A percentile compares a stretch with the other conserved stretches of the same genome.
Evolutionary conservation across 495 filamentous ascomycete species (phyloP).

Genomic region (Penicillium arizonense): DNA sequence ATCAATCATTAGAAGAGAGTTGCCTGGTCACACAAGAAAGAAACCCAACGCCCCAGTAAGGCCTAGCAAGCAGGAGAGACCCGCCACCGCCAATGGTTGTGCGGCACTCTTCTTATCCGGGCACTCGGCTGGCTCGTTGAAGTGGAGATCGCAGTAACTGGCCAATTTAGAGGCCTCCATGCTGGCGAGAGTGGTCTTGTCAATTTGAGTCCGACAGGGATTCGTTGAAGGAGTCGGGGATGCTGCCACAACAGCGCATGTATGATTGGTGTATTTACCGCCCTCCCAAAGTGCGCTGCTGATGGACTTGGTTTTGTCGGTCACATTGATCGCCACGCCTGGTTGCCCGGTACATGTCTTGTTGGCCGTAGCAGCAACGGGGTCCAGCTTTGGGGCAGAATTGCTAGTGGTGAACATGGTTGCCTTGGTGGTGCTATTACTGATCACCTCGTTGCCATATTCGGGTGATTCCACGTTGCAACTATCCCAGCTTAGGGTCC

Average conservation of each 20-base stretch:
- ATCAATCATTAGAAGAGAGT: neutral
- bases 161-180: neutral
- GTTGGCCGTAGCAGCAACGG: constrained; percentile 25
- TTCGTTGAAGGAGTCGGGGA: neutral
- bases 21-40: neutral
- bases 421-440: constrained; percentile 3
- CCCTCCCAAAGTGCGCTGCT: neutral
- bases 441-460: neutral
- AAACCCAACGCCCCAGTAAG: neutral
- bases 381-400: constrained; percentile 5
- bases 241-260: neutral
- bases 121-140: neutral
- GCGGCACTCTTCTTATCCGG: neutral
- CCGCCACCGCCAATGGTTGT: neutral
- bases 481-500: constrained; percentile 17
- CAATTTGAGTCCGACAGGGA: neutral
- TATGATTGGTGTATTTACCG: neutral
- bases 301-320: constrained; percentile 4
- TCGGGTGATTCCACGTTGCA: constrained; percentile 4
- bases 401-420: constrained; percentile 10
- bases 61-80: neutral
- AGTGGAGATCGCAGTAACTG: neutral
- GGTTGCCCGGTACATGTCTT: constrained; percentile 4
- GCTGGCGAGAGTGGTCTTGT: neutral
- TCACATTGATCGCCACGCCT: constrained; percentile 6